Percentiles rank a stretch among this genome's conserved stretches.
Evolutionary conservation across 108 stramenopile genomes (phyloP).

Genomic region (Cyclotella sp.): DNA sequence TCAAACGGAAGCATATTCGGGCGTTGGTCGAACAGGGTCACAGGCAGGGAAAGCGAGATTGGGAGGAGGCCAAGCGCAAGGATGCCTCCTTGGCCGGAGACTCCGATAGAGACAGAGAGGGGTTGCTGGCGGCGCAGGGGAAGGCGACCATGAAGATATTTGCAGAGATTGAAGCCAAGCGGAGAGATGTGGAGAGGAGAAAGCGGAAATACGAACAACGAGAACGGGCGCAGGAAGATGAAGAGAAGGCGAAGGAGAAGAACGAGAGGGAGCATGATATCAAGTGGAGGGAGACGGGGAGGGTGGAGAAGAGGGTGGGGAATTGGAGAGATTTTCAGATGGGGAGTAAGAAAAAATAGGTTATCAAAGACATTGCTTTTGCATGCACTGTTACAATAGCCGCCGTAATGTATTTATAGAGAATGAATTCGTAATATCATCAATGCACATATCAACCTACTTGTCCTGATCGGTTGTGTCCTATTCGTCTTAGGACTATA

Average conservation of each 20-base stretch:
- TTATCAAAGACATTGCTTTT: no score
- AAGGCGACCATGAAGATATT: slow-evolving; percentile 83
- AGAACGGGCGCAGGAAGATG: slow-evolving; percentile 86
- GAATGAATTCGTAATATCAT: no score
- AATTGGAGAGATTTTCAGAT: slow-evolving; percentile 87
- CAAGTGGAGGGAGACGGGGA: slow-evolving; percentile 74
- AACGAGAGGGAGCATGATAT: slow-evolving; percentile 76
- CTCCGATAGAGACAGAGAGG: slow-evolving; percentile 2
- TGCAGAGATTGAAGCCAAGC: slow-evolving; percentile 81
- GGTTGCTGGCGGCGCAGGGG: slow-evolving; percentile 60
- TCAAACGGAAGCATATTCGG: slow-evolving; percentile 61
- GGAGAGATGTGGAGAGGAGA: slow-evolving; percentile 76
- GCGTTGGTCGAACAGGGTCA: slow-evolving; percentile 77
- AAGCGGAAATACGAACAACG: slow-evolving; percentile 82
- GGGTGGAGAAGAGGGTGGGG: slow-evolving; percentile 87
- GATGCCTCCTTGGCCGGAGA: not conserved
- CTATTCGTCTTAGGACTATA: no score
- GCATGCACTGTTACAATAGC: no score
- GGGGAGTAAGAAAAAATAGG: slow-evolving; percentile 14
- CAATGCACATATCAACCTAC: no score
- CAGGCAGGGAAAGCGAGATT: slow-evolving; percentile 70
- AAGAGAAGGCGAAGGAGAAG: slow-evolving; percentile 70
- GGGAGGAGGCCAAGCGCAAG: slow-evolving; percentile 35
- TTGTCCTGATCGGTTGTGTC: no score
- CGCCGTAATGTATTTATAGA: no score